Percentiles rank a stretch among this genome's conserved stretches.
These are phyloP conservation scores for Fusarium sp. DNA, from an alignment of 2,329 filamentous ascomycete species.

Conservation along the genomic window DNA sequence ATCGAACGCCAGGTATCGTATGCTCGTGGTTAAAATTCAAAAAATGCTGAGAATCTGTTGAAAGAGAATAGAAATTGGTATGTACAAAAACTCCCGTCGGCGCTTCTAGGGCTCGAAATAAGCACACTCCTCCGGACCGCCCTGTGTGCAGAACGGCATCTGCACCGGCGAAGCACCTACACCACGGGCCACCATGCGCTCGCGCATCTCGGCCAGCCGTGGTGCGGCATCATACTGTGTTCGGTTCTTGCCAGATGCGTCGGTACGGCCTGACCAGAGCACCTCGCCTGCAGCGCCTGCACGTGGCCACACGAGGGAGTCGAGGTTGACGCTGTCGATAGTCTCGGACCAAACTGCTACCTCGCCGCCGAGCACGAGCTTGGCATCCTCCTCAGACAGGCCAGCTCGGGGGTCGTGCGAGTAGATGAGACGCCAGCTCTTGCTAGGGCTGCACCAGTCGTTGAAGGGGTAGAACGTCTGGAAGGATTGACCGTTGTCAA, in stretches of 20 bases:
- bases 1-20: neutral
- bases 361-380: constrained; percentile 84
- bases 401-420: constrained; percentile 78
- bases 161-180: constrained; percentile 74
- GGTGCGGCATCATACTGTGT: constrained; percentile 78
- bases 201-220: constrained; percentile 79
- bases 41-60: neutral
- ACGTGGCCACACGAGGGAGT: constrained; percentile 83
- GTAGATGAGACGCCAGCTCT: constrained; percentile 87
- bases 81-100: neutral
- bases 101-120: constrained; percentile 22
- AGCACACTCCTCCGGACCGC: constrained; percentile 45
- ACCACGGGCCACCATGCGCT: constrained; percentile 78
- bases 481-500: constrained; percentile 67
- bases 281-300: constrained; percentile 81
- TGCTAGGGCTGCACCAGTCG: constrained; percentile 84
- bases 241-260: constrained; percentile 75
- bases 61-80: constrained; percentile 15
- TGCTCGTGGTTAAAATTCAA: neutral
- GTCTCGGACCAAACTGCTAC: constrained; percentile 86
- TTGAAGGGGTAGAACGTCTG: constrained; percentile 73
- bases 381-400: constrained; percentile 70
- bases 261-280: constrained; percentile 80
- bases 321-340: constrained; percentile 79
- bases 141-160: constrained; percentile 66